Evolutionary conservation across 1,284 basidiomycete species (phyloP).

Genomic region (Agroathelia rolfsii): DNA sequence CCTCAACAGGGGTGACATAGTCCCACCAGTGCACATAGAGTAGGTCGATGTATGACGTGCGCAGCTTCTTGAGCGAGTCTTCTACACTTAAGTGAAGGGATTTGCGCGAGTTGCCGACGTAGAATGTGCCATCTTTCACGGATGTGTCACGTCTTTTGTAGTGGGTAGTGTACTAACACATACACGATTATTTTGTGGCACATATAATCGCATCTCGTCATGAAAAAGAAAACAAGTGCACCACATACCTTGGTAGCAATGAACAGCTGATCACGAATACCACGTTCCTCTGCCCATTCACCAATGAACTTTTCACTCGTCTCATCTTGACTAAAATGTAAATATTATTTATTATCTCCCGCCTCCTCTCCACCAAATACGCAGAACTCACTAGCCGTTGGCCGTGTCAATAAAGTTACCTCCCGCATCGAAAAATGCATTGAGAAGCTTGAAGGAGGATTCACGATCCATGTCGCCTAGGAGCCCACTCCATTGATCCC

Average conservation of each 20-base stretch:
- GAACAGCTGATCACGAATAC: constrained; percentile 27
- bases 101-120: constrained; percentile 25
- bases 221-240: neutral
- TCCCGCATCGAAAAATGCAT: constrained; percentile 35
- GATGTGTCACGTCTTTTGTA: constrained; percentile 15
- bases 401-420: constrained; percentile 29
- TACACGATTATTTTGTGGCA: no score
- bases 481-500: constrained; percentile 37
- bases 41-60: constrained; percentile 29
- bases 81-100: constrained; percentile 23
- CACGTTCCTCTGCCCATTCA: constrained; percentile 26
- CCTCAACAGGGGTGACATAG: constrained; percentile 29
- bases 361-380: constrained; percentile 3
- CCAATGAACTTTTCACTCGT: constrained; percentile 27
- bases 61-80: constrained; percentile 29
- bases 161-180: constrained; percentile 24
- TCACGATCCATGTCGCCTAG: constrained; percentile 36
- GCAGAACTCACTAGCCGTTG: constrained; percentile 19
- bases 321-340: constrained; percentile 20
- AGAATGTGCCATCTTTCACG: constrained; percentile 19
- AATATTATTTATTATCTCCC: neutral
- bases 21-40: constrained; percentile 30
- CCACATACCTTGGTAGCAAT: constrained; percentile 21
- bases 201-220: no score
- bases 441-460: constrained; percentile 36